Evolutionary conservation across 2,329 filamentous ascomycete genomes (phyloP), one percentile per base, ranked within the genome.

Genomic region (Aspergillus chevalieri): DNA sequence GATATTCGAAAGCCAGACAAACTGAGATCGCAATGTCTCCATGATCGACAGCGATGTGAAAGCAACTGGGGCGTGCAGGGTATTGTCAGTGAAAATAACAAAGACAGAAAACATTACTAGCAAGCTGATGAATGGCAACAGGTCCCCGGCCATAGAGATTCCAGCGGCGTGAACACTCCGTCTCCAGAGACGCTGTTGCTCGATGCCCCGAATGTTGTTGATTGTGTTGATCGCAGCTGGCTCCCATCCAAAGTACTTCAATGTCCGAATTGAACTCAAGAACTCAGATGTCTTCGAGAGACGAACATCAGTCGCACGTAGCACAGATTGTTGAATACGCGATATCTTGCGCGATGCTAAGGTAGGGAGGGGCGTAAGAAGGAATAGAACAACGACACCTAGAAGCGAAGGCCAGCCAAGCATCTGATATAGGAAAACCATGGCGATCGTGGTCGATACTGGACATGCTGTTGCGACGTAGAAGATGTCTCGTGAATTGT

Each of bases 211-310:
- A 9, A 78, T 72, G 4, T 72, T 65, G 26, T 78, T 71, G 49
- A 83, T 75, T 46, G 72, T 75, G n/a, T 74, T 67, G 9, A 74
- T 72, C 52, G 80, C 74, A 28, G 76, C 72, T 15, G 74, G 70
- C 57, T 83, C 80, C 80, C 80, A 83, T 2, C 77, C 77, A 60
- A 83, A 82, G 55, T 81, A 82, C 57, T 83, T 83, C 64, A 83
- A 75, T 14, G 77, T 78, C 9, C 77, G 74, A 49, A 83, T 81
- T 6, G 79, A 80, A 22, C 73, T 67, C 22, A 83, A 69, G 55
- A 81, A 82, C 57, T 83, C 80, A 1, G 78, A 77, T 15, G 82
- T 75, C 17, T 79, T 72, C 1, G 79, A 81, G 47, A 83, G 78
- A 22, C 80, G 76, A 14, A 72, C 70, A 58, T 83, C 80, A 44